These are phyloP conservation scores for Sergeia podlipaevii DNA, from an alignment of 208 protist species.

Conservation along the genomic window DNA sequence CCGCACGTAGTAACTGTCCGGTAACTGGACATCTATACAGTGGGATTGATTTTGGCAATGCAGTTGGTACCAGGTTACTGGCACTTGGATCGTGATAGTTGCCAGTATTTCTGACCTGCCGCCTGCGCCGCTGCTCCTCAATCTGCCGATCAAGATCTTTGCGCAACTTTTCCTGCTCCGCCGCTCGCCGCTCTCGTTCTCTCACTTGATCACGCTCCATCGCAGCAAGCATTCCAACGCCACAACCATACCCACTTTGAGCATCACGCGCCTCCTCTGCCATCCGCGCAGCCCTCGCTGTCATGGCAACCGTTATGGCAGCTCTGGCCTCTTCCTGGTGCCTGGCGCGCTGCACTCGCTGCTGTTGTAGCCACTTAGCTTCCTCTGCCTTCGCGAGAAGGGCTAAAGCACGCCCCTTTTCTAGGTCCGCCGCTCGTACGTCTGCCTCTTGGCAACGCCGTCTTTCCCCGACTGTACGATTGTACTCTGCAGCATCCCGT, in stretches of 20 bases:
- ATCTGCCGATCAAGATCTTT: slow-evolving; percentile 16
- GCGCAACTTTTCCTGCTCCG: slow-evolving; percentile 2
- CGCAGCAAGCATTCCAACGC: slow-evolving; percentile 11
- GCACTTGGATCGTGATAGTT: too few relatives aligned
- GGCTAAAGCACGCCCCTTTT: too few relatives aligned
- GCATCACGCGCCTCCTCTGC: slow-evolving; percentile 6
- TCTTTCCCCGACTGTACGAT: too few relatives aligned
- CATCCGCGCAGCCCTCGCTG: background rate
- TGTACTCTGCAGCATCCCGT: too few relatives aligned
- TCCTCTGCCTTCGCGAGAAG: too few relatives aligned
- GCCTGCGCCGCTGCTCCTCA: background rate
- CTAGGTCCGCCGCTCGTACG: too few relatives aligned
- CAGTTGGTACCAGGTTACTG: too few relatives aligned
- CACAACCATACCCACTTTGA: background rate
- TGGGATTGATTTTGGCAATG: slow-evolving; percentile 13
- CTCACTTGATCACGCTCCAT: slow-evolving; percentile 2
- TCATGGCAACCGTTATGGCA: too few relatives aligned
- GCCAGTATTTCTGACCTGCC: too few relatives aligned
- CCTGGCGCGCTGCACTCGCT: background rate
- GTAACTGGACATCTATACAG: slow-evolving; percentile 73
- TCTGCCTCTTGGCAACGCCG: too few relatives aligned
- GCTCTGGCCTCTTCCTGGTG: background rate
- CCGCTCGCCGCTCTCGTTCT: background rate
- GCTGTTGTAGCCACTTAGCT: background rate
- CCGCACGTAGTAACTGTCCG: slow-evolving; percentile 37